These are phyloP conservation scores for Uronychia setigera DNA, from an alignment of 73 alveolate genomes.

Conservation along the genomic window DNA sequence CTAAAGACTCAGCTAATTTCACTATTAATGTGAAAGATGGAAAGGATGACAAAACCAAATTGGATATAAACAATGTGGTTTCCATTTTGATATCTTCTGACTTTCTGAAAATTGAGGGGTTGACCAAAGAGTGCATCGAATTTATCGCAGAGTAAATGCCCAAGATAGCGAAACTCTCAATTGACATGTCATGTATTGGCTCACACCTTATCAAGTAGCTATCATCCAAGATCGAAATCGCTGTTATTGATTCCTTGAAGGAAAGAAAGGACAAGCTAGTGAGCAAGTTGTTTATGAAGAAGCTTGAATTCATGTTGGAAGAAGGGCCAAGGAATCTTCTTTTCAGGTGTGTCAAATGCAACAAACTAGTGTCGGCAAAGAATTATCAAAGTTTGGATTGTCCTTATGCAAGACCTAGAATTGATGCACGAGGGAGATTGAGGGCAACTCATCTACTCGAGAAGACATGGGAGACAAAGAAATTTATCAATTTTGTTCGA, in stretches of 20 bases:
- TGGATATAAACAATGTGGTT: constrained; percentile 46
- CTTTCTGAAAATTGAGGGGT: constrained; percentile 53
- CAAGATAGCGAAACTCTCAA: constrained; percentile 51
- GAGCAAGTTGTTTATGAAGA: constrained; percentile 64
- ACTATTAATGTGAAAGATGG: too few relatives aligned
- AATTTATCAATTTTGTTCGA: constrained; percentile 61
- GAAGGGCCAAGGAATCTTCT: constrained; percentile 52
- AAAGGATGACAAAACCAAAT: not conserved
- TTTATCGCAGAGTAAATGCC: constrained; percentile 38
- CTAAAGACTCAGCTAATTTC: too few relatives aligned
- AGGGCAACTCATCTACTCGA: constrained; percentile 65
- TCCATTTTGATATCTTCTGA: constrained; percentile 63
- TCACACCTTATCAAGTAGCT: constrained; percentile 40
- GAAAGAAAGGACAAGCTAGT: constrained; percentile 66
- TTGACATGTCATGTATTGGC: constrained; percentile 66
- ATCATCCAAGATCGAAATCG: constrained; percentile 22
- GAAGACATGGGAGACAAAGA: constrained; percentile 59
- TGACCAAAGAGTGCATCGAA: constrained; percentile 53
- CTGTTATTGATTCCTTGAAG: constrained; percentile 37
- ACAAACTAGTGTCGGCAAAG: constrained; percentile 31
- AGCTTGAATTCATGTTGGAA: constrained; percentile 61
- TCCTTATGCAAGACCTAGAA: constrained; percentile 35
- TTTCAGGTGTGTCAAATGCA: constrained; percentile 61
- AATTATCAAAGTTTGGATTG: constrained; percentile 41
- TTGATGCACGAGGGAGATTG: constrained; percentile 46